A percentile compares a stretch with the other conserved stretches of the same genome.
phyloP scores from a whole-genome alignment of 2,329 filamentous ascomycete genomes.

The Sporothrix dimorphospora region DNA sequence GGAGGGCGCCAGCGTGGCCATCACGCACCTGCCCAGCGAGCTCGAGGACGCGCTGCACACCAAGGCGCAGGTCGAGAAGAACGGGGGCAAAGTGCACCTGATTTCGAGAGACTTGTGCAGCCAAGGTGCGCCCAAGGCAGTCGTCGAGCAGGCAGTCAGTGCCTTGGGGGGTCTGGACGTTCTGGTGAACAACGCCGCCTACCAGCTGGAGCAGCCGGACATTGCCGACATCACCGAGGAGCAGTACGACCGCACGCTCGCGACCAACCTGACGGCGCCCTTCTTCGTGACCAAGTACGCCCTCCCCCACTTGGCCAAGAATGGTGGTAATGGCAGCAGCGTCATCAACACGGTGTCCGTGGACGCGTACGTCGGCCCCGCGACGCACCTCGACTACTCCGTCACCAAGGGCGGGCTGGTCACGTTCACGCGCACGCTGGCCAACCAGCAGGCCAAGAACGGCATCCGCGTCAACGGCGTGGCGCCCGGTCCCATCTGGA shows the following conservation, averaged over 20 bases:
- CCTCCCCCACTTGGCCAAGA: constrained; percentile 37
- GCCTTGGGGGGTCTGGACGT: constrained; percentile 72
- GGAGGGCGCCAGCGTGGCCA: constrained; percentile 68
- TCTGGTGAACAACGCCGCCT: constrained; percentile 73
- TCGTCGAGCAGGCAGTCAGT: constrained; percentile 50
- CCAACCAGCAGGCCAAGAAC: constrained; percentile 63
- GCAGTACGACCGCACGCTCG: constrained; percentile 79
- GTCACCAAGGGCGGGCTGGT: constrained; percentile 78
- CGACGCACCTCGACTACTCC: constrained; percentile 81
- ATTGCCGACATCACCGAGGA: constrained; percentile 75
- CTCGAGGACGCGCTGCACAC: constrained; percentile 76
- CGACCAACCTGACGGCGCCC: constrained; percentile 80
- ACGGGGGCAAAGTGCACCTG: constrained; percentile 67
- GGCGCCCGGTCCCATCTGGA: constrained; percentile 49
- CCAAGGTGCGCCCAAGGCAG: background rate
- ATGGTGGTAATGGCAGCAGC: constrained; percentile 63
- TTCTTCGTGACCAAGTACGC: constrained; percentile 79
- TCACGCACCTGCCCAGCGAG: constrained; percentile 75
- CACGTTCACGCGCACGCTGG: constrained; percentile 75
- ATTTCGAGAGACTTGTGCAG: constrained; percentile 43
- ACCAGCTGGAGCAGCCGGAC: constrained; percentile 72
- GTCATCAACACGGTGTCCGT: constrained; percentile 88
- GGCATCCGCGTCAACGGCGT: no score
- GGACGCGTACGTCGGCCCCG: constrained; percentile 80
- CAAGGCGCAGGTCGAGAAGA: constrained; percentile 68